Evolutionary conservation across 1,139 yeast species (phyloP).

Genomic region (Geotrichum carabidarum): DNA sequence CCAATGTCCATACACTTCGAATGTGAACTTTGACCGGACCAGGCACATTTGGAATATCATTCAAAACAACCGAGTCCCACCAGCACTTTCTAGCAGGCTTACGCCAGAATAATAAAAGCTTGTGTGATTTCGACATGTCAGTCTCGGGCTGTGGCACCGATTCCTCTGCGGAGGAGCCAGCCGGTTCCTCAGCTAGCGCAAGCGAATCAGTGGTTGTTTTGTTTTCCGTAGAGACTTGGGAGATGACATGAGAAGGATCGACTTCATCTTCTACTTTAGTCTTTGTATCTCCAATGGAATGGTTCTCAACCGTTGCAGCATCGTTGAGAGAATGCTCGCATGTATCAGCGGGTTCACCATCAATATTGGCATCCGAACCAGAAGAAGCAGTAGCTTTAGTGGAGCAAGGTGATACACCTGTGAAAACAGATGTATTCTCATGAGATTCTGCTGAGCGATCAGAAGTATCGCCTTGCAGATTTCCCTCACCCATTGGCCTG

Average conservation of each 20-base stretch:
- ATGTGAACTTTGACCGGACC: conserved; percentile 59
- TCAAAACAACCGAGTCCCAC: conserved; percentile 72
- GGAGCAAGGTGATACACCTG: not conserved
- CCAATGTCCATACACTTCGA: conserved; percentile 82
- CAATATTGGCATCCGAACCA: not conserved
- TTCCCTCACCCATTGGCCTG: conserved; percentile 2
- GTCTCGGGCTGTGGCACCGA: conserved; percentile 9
- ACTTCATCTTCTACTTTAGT: not conserved
- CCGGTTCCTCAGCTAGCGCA: not conserved
- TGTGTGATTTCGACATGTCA: conserved; percentile 52
- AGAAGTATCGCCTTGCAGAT: not conserved
- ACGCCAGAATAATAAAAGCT: conserved; percentile 87
- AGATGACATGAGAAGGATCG: too few species aligned
- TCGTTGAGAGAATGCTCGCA: not conserved
- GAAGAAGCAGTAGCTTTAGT: not conserved
- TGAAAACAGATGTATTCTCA: not conserved
- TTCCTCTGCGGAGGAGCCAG: not conserved
- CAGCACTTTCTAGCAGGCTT: conserved; percentile 98
- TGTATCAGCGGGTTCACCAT: not conserved
- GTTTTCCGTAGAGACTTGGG: too few species aligned
- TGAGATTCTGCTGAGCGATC: not conserved
- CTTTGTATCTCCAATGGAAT: not conserved
- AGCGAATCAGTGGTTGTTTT: not conserved
- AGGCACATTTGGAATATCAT: conserved; percentile 33
- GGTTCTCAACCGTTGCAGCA: not conserved